Evolutionary conservation across 2,329 filamentous ascomycete genomes (phyloP).

Genomic region (Dissoconium aciculare): DNA sequence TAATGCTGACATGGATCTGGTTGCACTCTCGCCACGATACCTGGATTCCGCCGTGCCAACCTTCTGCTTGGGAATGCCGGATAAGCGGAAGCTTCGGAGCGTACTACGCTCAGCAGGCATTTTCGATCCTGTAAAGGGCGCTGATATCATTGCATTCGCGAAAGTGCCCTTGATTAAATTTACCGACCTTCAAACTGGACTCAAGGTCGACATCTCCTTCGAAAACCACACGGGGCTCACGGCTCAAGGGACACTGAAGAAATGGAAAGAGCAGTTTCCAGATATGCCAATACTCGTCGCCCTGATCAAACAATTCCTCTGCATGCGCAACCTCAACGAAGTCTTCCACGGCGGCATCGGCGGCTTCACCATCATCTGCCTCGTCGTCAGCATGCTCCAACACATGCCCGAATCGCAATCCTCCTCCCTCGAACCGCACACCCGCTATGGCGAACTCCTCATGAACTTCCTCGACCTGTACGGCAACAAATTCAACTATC

Average conservation of each 20-base stretch:
- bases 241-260: slow-evolving; percentile 64
- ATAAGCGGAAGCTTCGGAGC: slow-evolving; percentile 16
- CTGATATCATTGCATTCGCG: slow-evolving; percentile 50
- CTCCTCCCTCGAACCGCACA: slow-evolving; percentile 41
- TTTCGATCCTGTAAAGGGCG: slow-evolving; percentile 1
- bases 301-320: slow-evolving; percentile 79
- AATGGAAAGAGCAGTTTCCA: slow-evolving; percentile 67
- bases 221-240: slow-evolving; percentile 73
- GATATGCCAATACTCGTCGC: slow-evolving; percentile 76
- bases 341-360: slow-evolving; percentile 82
- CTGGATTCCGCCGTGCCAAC: slow-evolving; percentile 26
- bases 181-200: slow-evolving; percentile 57
- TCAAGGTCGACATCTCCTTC: slow-evolving; percentile 88
- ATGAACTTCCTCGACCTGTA: slow-evolving; percentile 84
- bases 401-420: slow-evolving; percentile 57
- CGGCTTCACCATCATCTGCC: slow-evolving; percentile 84
- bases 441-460: slow-evolving; percentile 65
- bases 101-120: not conserved
- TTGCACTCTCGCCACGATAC: slow-evolving; percentile 53
- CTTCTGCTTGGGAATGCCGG: slow-evolving; percentile 34
- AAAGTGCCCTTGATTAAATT: slow-evolving; percentile 91
- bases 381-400: slow-evolving; percentile 80
- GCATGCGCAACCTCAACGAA: slow-evolving; percentile 82
- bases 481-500: slow-evolving; percentile 63
- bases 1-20: slow-evolving; percentile 85